Base-by-base conservation (phyloP, 2,329 filamentous ascomycete genomes). In the Aspergillus ochraceus region DNA sequence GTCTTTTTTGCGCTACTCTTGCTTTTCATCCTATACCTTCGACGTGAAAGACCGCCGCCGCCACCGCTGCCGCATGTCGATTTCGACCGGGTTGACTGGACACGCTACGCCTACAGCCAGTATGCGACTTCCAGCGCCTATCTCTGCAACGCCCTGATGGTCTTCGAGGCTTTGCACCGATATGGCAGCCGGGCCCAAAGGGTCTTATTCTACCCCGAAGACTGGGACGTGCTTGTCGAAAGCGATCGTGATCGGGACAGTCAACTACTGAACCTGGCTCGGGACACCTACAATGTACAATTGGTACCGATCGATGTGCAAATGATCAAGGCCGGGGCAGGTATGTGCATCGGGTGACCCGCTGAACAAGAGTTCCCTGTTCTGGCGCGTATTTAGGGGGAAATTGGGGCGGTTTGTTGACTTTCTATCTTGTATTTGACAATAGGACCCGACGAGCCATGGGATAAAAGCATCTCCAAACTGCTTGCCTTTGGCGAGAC, bases 401-500 rank as follows among this genome's bases (percentile, higher is more conserved):
- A 47, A 24, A 6, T 46, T 36, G 14, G 20, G 29, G 12, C 24
- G n/a, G 47, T 30, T 24, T 11, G 32, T 3, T 57, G 20, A 42
- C 29, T 26, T 42, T 20, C 42, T 8, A 20, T 14, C 14, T 42
- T 36, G 55, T 49, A 56, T 30, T n/a, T 57, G 24, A 14, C 54
- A 50, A 64, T 61, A 69, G 63, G 65, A 36, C 62, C 72, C 14
- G 62, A 72, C 64, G 79, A 75, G 19, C 86, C 85, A 1, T 89
- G 86, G 87, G 83, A 86, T 58, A 82, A 84, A 39, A 86, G 84
- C 2, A 86, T 86, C 66, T 88, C 87, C 22, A 91, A 91, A 70
- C 81, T 90, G 36, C 80, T 89, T 20, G 86, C 87, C 2, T 91
- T 90, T 70, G 87, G 87, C 60, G 85, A 89, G 55, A 85, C 84